phyloP scores from a whole-genome alignment of 352 stramenopile genomes.

The Globisporangium perplexum region DNA sequence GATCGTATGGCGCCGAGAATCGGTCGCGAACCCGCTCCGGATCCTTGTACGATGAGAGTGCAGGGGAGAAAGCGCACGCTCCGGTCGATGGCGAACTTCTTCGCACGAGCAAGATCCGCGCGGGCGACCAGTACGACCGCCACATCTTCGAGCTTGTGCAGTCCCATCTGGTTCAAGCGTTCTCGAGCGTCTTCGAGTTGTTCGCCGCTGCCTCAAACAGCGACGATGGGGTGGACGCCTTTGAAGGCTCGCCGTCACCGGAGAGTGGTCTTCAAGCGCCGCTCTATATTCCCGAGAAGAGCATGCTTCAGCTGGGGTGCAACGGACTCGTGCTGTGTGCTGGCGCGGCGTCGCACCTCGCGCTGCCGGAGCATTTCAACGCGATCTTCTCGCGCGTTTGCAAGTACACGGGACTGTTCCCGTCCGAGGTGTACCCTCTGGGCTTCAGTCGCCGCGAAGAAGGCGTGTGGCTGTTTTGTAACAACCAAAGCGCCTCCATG shows the following conservation, averaged over 20 bases:
- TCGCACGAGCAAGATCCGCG: not conserved
- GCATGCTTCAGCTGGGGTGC: conserved; percentile 64
- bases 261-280: conserved; percentile 18
- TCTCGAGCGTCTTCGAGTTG: conserved; percentile 68
- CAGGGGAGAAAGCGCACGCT: not conserved
- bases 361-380: conserved; percentile 53
- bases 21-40: not conserved
- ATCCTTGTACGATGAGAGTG: not conserved
- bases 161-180: conserved; percentile 39
- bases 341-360: conserved; percentile 48
- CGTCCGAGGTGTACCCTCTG: conserved; percentile 48
- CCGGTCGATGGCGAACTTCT: not conserved
- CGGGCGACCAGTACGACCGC: conserved; percentile 51
- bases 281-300: conserved; percentile 67
- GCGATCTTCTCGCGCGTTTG: conserved; percentile 50
- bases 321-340: conserved; percentile 70
- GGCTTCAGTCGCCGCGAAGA: conserved; percentile 60
- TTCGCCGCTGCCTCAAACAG: conserved; percentile 56
- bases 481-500: conserved; percentile 62
- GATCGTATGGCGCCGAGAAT: not conserved
- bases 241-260: conserved; percentile 11
- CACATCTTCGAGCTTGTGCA: conserved; percentile 70
- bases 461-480: conserved; percentile 51
- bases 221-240: conserved; percentile 24
- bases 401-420: conserved; percentile 57